A percentile compares a stretch with the other conserved stretches of the same genome.
phyloP scores from a whole-genome alignment of 164 flowering plant genomes.

The Platanus orientalis region DNA sequence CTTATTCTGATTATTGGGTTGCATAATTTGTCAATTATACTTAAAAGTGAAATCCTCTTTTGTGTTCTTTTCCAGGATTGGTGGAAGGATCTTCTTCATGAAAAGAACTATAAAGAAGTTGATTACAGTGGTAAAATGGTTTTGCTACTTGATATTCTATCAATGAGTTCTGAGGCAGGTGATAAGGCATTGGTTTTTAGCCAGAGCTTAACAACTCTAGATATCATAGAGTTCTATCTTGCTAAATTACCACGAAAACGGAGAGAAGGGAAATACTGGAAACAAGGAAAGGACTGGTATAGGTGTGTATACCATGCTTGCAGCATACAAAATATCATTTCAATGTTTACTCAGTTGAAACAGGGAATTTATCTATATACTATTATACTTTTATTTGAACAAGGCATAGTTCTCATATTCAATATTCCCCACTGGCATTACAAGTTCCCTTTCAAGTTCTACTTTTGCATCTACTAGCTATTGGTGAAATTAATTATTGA shows the following conservation, averaged over 20 bases:
- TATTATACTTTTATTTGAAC: too few species aligned
- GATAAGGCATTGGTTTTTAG: conserved; percentile 93
- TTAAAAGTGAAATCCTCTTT: not conserved
- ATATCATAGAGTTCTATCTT: conserved; percentile 84
- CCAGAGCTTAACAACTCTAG: conserved; percentile 86
- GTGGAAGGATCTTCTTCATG: conserved; percentile 81
- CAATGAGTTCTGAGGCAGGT: conserved; percentile 67
- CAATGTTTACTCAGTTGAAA: too few species aligned
- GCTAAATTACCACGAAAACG: conserved; percentile 61
- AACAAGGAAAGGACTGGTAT: conserved; percentile 92
- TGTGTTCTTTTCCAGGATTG: conserved; percentile 53
- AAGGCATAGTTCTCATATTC: too few species aligned
- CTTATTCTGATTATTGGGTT: not conserved
- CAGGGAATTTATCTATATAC: too few species aligned
- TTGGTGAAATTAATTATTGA: too few species aligned
- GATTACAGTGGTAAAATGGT: conserved; percentile 97
- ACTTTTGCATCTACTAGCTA: too few species aligned
- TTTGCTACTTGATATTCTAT: conserved; percentile 75
- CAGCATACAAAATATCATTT: not conserved
- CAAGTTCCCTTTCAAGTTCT: too few species aligned
- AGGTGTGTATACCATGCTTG: conserved; percentile 47
- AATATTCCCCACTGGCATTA: too few species aligned
- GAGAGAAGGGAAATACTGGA: conserved; percentile 74
- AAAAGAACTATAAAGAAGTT: conserved; percentile 51
- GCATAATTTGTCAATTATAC: not conserved